Base-by-base conservation (phyloP, 1,284 basidiomycete genomes). In the Coriolopsis trogii region DNA sequence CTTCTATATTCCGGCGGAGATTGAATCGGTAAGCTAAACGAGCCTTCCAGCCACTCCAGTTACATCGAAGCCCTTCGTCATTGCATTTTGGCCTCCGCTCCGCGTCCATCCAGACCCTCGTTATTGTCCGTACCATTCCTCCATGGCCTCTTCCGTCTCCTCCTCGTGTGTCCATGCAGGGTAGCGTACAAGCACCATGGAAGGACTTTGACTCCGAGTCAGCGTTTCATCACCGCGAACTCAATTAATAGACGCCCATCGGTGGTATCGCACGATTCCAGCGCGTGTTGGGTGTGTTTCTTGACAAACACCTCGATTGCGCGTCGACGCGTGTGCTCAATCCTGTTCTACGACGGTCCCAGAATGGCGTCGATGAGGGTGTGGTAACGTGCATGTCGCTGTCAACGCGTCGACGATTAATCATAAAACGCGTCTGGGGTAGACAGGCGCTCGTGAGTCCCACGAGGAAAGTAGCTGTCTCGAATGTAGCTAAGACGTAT, bases 1-100 rank as follows among this genome's bases (percentile, higher is more conserved):
- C 59, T 47, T 55, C 46, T 54, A 46, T 46, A 47, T 57, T 65
- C 52, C n/a, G 50, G 56, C 65, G 63, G 63, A 62, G 63, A 21
- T 51, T 34, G 29, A 64, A 62, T 59, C 52, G 52, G 44, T 46
- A 52, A 59, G 44, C 53, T 42, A 40, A 59, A 56, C 51, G 53
- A 41, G 53, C 45, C 36, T 34, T 59, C 53, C 53, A 50, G 44
- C 53, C 43, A 51, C 46, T 42, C 41, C 40, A 12, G 12, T 43
- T 28, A 29, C 41, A 37, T 37, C 21, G 46, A 47, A 47, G 28
- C n/a, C n/a, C n/a, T n/a, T n/a, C n/a, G n/a, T n/a, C n/a, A n/a
- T n/a, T n/a, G n/a, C 31, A 36, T 21, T 20, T 24, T 34, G 25
- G 18, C 44, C 50, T 49, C 53, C 18, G 23, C 38, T 23, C 40